These are phyloP conservation scores for Avena sativa DNA, from an alignment of 176 grass and related monocot species.

Conservation along the genomic window DNA sequence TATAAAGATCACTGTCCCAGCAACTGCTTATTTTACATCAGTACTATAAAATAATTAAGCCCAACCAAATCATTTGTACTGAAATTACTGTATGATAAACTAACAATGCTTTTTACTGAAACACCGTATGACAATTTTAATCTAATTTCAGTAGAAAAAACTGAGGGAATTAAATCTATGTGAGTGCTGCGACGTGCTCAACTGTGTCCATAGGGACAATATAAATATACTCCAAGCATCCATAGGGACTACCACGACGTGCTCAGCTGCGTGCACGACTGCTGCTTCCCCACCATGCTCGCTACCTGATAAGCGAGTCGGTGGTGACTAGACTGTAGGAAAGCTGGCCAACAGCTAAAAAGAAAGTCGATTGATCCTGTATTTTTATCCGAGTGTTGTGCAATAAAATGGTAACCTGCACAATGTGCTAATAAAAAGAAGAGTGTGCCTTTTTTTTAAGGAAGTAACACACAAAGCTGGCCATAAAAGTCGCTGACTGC, in stretches of 20 bases:
- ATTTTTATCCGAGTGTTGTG: neutral
- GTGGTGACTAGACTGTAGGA: no score
- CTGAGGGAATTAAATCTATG: no score
- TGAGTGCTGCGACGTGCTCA: no score
- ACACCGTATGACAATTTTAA: no score
- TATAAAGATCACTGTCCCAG: no score
- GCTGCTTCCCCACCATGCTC: constrained; percentile 72
- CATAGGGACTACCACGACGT: constrained; percentile 77
- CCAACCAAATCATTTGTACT: no score
- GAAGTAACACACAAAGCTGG: neutral
- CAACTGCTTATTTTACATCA: no score
- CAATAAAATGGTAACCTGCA: neutral
- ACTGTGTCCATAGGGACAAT: no score
- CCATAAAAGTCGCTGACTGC: neutral
- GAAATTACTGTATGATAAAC: no score
- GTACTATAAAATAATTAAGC: no score
- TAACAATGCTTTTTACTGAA: no score
- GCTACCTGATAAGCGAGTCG: constrained; percentile 39
- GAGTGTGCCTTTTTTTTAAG: neutral
- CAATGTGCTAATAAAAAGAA: neutral
- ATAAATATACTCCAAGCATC: neutral
- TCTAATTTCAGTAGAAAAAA: no score
- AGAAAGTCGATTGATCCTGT: neutral
- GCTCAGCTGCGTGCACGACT: constrained; percentile 74
- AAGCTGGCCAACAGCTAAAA: neutral